phyloP scores from a whole-genome alignment of 257 asterid species.

The Solanum pimpinellifolium region DNA sequence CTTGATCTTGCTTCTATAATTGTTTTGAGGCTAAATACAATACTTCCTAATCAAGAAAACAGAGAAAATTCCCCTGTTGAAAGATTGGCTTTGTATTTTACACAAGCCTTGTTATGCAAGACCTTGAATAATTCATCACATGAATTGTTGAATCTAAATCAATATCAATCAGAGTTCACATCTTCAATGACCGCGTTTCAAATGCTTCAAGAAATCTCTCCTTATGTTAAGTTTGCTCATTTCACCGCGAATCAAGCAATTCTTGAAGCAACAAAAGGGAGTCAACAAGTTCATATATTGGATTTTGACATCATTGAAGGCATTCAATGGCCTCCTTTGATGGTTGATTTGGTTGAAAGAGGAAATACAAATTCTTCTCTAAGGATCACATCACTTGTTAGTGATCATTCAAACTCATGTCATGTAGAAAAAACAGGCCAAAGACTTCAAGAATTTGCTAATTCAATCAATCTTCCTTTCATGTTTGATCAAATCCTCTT shows the following conservation, averaged over 20 bases:
- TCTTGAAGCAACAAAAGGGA: constrained; percentile 18
- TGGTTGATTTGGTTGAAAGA: constrained; percentile 19
- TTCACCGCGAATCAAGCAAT: constrained; percentile 38
- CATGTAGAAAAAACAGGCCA: constrained; percentile 6
- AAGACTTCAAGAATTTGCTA: constrained; percentile 25
- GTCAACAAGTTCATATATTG: constrained; percentile 18
- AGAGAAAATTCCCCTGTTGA: not conserved
- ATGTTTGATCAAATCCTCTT: constrained; percentile 14
- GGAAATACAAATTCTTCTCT: constrained; percentile 9
- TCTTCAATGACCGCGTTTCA: constrained; percentile 15
- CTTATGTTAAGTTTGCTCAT: constrained; percentile 30
- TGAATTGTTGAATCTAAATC: not conserved
- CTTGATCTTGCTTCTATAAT: constrained; percentile 11
- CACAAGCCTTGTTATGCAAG: constrained; percentile 15
- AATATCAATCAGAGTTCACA: not conserved
- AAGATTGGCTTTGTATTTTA: constrained; percentile 24
- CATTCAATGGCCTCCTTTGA: constrained; percentile 34
- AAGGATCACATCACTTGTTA: constrained; percentile 22
- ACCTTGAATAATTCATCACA: not conserved
- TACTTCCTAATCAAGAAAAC: constrained; percentile 14
- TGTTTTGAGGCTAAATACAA: constrained; percentile 10
- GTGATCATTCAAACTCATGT: not conserved
- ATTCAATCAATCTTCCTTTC: constrained; percentile 23
- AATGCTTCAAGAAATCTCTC: constrained; percentile 27
- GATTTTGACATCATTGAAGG: constrained; percentile 37